Conservation (phyloP, 2,329 filamentous ascomycete species). For the Calonectria fujianensis region DNA sequence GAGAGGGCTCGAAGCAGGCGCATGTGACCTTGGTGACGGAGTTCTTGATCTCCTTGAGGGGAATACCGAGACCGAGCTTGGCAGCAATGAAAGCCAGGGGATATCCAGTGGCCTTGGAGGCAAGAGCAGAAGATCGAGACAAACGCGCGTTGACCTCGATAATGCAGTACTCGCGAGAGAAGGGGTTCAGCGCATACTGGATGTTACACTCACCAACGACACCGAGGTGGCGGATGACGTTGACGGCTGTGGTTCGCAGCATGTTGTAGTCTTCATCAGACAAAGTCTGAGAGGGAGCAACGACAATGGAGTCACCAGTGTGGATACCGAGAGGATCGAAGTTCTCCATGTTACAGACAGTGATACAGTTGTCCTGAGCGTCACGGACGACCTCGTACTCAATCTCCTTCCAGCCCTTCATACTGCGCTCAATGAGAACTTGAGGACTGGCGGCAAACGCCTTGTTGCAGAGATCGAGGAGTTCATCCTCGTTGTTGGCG, state of each 20-base stretch:
- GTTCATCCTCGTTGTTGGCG: conserved; percentile 88
- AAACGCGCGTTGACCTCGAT: conserved; percentile 99
- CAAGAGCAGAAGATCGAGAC: conserved; percentile 94
- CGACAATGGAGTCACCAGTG: conserved; percentile 98
- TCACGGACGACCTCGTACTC: conserved; percentile 99
- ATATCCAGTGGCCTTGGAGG: conserved; percentile 98
- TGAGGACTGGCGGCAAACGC: conserved; percentile 97
- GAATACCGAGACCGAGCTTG: conserved; percentile 95
- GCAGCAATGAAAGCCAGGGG: conserved; percentile 97
- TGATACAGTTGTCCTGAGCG: conserved; percentile 97
- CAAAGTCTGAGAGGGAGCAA: conserved; percentile 96
- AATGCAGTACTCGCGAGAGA: conserved; percentile 97
- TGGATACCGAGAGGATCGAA: conserved; percentile 99
- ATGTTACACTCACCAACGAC: conserved; percentile 99
- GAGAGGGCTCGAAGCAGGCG: conserved; percentile 97
- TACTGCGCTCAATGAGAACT: conserved; percentile 96
- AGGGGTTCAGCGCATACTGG: conserved; percentile 96
- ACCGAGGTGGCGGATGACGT: conserved; percentile 96
- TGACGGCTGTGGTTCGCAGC: conserved; percentile 96
- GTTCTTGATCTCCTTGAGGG: conserved; percentile 97
- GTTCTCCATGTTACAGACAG: conserved; percentile 99
- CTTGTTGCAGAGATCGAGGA: conserved; percentile 93
- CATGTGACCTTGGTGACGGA: conserved; percentile 96
- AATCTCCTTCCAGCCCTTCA: conserved; percentile 99
- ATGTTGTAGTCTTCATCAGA: conserved; percentile 99